These are phyloP conservation scores for Ascocoryne sarcoides DNA, from an alignment of 2,329 filamentous ascomycete genomes.

Conservation along the genomic window DNA sequence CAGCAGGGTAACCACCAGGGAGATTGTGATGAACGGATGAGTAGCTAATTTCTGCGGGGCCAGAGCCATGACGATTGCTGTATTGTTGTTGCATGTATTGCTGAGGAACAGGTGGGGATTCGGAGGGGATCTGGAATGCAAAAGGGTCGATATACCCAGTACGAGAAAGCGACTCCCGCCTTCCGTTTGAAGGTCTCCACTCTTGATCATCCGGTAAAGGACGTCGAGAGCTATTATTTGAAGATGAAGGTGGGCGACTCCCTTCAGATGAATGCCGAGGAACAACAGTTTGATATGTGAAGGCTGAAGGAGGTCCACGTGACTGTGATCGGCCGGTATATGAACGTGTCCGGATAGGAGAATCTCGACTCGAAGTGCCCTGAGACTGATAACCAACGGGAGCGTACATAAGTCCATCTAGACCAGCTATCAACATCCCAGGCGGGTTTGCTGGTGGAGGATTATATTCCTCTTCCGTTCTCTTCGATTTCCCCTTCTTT, in stretches of 20 bases:
- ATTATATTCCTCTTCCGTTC: conserved; percentile 22
- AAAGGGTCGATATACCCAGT: conserved; percentile 29
- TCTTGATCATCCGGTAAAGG: conserved; percentile 41
- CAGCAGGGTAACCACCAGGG: conserved; percentile 15
- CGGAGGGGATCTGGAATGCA: conserved; percentile 30
- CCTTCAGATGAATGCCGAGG: conserved; percentile 24
- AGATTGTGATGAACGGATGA: conserved; percentile 20
- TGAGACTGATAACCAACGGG: conserved; percentile 33
- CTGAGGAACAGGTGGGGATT: conserved; percentile 18
- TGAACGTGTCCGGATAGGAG: conserved; percentile 28
- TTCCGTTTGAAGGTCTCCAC: conserved; percentile 32
- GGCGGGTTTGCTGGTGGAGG: conserved; percentile 27
- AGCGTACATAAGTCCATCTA: conserved; percentile 39
- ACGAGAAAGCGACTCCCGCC: conserved; percentile 26
- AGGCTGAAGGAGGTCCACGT: conserved; percentile 15
- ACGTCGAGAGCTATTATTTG: conserved; percentile 27
- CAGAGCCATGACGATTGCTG: conserved; percentile 26
- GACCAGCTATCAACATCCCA: conserved; percentile 38
- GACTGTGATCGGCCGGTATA: conserved; percentile 14
- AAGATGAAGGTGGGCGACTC: conserved; percentile 30
- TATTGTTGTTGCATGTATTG: conserved; percentile 28
- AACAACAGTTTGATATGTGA: conserved; percentile 10
- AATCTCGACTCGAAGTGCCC: conserved; percentile 26
- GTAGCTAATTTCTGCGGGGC: conserved; percentile 29
- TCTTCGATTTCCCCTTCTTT: conserved; percentile 28